Conservation (phyloP, 2,329 filamentous ascomycete genomes). For the Penicillium sclerotigenum region DNA sequence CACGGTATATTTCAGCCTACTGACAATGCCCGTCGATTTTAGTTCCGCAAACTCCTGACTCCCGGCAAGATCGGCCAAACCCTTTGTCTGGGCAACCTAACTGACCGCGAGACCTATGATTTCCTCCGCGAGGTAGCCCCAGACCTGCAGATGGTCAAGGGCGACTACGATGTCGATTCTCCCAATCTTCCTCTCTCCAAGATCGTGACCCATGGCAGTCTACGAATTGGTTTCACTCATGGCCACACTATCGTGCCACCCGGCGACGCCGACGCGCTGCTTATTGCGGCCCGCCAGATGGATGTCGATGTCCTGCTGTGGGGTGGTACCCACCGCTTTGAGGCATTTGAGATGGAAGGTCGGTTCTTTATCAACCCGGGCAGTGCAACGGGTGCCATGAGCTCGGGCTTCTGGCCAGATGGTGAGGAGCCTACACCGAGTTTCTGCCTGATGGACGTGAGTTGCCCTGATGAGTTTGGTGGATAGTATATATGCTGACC, state of each 20-base stretch:
- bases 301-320: constrained; percentile 67
- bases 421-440: constrained; percentile 76
- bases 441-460: constrained; percentile 96
- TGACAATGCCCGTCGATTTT: constrained; percentile 14
- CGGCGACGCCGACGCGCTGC: constrained; percentile 63
- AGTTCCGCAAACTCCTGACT: constrained; percentile 84
- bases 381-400: constrained; percentile 65
- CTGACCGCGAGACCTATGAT: constrained; percentile 75
- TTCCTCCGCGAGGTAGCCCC: constrained; percentile 73
- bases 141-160: constrained; percentile 67
- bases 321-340: constrained; percentile 68
- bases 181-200: constrained; percentile 63
- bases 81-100: constrained; percentile 75
- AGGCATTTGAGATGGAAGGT: constrained; percentile 69
- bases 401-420: constrained; percentile 56
- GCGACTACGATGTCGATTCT: constrained; percentile 67
- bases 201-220: constrained; percentile 65
- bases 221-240: constrained; percentile 68
- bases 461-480: constrained; percentile 41
- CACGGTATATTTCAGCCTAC: background rate
- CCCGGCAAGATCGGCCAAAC: constrained; percentile 81
- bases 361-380: constrained; percentile 70
- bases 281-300: constrained; percentile 69
- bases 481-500: constrained; percentile 10
- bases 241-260: constrained; percentile 66